Percentiles rank a stretch among this genome's conserved stretches.
phyloP scores from a whole-genome alignment of 352 stramenopile genomes.

The Phytophthora nicotianae region DNA sequence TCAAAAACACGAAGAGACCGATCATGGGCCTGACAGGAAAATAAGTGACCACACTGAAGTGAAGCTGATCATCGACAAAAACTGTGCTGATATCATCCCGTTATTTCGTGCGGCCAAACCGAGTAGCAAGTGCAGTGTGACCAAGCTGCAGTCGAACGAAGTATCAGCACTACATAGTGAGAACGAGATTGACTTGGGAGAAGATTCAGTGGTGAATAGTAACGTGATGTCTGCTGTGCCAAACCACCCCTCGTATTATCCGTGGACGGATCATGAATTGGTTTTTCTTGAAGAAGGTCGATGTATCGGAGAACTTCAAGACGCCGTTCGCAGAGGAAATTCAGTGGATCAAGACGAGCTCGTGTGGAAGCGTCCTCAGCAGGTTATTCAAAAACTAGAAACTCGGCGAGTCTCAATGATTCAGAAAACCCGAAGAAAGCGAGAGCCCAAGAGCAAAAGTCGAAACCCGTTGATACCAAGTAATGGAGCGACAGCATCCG shows the following conservation, averaged over 20 bases:
- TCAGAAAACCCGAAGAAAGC: conserved; percentile 9
- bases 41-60: conserved; percentile 7
- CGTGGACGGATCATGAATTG: conserved; percentile 57
- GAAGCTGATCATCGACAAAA: conserved; percentile 24
- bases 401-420: conserved; percentile 18
- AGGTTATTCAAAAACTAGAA: conserved; percentile 40
- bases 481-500: not conserved
- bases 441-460: not conserved
- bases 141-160: not conserved
- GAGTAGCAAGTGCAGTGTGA: not conserved
- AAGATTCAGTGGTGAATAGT: not conserved
- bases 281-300: conserved; percentile 57
- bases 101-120: conserved; percentile 11
- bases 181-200: not conserved
- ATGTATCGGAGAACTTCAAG: conserved; percentile 22
- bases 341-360: conserved; percentile 31
- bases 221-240: not conserved
- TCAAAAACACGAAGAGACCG: not conserved
- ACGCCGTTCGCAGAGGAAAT: conserved; percentile 15
- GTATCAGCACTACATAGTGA: not conserved
- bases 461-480: not conserved
- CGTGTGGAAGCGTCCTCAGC: conserved; percentile 45
- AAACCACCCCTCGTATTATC: not conserved
- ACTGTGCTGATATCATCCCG: conserved; percentile 2
- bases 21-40: too few species aligned